Evolutionary conservation across 1,139 yeast genomes (phyloP).

Genomic region (Debaryomyces robertsiae): DNA sequence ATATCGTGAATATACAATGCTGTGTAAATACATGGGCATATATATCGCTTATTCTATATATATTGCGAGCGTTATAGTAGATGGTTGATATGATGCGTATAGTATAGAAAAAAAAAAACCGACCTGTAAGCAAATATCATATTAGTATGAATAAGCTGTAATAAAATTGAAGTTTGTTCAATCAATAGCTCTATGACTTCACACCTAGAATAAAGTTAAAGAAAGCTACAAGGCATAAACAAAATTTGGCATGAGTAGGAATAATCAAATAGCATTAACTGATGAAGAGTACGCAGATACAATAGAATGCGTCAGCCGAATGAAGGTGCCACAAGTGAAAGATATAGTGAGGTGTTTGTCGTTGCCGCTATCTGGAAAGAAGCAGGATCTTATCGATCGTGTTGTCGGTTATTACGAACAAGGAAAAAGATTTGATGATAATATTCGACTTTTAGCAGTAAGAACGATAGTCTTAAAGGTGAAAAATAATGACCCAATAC

Average conservation of each 20-base stretch:
- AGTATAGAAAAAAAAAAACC: slow-evolving; percentile 1
- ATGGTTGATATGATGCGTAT: slow-evolving; percentile 2
- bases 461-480: slow-evolving; percentile 45
- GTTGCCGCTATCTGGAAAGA: slow-evolving; percentile 50
- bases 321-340: slow-evolving; percentile 39
- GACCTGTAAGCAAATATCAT: neutral
- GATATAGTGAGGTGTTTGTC: slow-evolving; percentile 48
- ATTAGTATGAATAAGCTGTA: neutral
- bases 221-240: too few species aligned
- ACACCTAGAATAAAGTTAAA: too few species aligned
- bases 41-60: slow-evolving; percentile 1
- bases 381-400: slow-evolving; percentile 53
- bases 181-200: too few species aligned
- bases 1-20: neutral
- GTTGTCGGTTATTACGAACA: slow-evolving; percentile 40
- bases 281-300: slow-evolving; percentile 21
- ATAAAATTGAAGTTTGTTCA: neutral
- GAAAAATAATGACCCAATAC: slow-evolving; percentile 36
- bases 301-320: slow-evolving; percentile 14
- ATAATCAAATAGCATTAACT: slow-evolving; percentile 11
- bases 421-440: slow-evolving; percentile 38
- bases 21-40: neutral
- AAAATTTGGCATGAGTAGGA: slow-evolving; percentile 4
- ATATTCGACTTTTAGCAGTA: slow-evolving; percentile 44
- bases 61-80: too few species aligned